A percentile compares a stretch with the other conserved stretches of the same genome.
Conservation (phyloP, 2,329 filamentous ascomycete species). For the Ascocoryne sarcoides region DNA sequence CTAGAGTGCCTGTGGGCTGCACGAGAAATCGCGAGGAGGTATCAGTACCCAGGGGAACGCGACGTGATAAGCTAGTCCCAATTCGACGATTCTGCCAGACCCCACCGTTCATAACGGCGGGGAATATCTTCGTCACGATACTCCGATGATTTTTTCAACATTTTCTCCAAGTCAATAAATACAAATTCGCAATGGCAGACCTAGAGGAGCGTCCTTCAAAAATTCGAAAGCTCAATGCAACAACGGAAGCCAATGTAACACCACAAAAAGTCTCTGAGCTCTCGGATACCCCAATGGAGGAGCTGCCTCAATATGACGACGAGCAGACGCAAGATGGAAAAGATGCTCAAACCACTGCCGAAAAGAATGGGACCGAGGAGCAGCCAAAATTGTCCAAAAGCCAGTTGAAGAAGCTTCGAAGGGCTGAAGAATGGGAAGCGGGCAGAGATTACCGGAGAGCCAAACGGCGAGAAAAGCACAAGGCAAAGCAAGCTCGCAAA, state of each 20-base stretch:
- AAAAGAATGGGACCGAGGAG: slow-evolving; percentile 3
- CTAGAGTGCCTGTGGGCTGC: too few species aligned
- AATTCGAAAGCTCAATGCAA: slow-evolving; percentile 18
- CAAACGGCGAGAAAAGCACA: slow-evolving; percentile 43
- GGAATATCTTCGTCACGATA: slow-evolving; percentile 12
- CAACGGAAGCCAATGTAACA: slow-evolving; percentile 5
- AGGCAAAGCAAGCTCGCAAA: slow-evolving; percentile 41
- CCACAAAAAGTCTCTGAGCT: neutral
- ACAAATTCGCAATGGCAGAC: slow-evolving; percentile 20
- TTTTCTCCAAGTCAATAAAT: slow-evolving; percentile 1
- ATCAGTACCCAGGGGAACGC: slow-evolving; percentile 5
- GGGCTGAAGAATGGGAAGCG: slow-evolving; percentile 67
- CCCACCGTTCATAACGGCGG: too few species aligned
- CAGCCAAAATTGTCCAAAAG: slow-evolving; percentile 64
- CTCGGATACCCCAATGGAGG: neutral
- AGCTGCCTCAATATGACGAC: neutral
- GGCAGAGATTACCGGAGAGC: slow-evolving; percentile 50
- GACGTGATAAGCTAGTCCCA: slow-evolving; percentile 7
- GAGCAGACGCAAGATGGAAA: slow-evolving; percentile 4
- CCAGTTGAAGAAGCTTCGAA: slow-evolving; percentile 70
- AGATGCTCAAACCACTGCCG: neutral
- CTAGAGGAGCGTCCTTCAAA: slow-evolving; percentile 25
- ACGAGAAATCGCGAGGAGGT: too few species aligned
- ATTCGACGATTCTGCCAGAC: slow-evolving; percentile 7
- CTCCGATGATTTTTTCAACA: neutral